Evolutionary conservation across 495 filamentous ascomycete species (phyloP).

Genomic region (Hypoxylon cercidicola): DNA sequence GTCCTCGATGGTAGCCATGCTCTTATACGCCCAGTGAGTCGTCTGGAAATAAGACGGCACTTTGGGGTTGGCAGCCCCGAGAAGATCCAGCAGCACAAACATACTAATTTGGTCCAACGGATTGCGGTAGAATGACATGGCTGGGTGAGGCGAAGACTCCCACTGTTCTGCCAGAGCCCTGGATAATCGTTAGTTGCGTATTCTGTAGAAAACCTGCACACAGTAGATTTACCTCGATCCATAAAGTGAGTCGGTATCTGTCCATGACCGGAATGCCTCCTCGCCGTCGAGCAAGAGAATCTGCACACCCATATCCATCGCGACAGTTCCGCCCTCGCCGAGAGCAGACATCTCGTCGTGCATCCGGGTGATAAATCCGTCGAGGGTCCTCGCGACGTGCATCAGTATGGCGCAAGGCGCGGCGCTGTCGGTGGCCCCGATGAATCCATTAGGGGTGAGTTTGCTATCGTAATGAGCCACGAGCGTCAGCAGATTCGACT

Average conservation of each 20-base stretch:
- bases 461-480: conserved; percentile 96
- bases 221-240: conserved; percentile 70
- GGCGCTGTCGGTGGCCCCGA: conserved; percentile 93
- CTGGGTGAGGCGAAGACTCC: conserved; percentile 72
- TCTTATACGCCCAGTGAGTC: conserved; percentile 93
- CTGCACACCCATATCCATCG: conserved; percentile 85
- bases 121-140: conserved; percentile 77
- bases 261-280: conserved; percentile 88
- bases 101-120: conserved; percentile 81
- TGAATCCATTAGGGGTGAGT: conserved; percentile 83
- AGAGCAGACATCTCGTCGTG: conserved; percentile 77
- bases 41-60: conserved; percentile 85
- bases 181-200: conserved; percentile 27
- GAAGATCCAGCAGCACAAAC: conserved; percentile 92
- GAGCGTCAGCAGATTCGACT: conserved; percentile 82
- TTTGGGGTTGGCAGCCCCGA: conserved; percentile 74
- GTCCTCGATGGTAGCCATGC: conserved; percentile 72
- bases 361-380: conserved; percentile 79
- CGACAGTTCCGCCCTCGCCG: conserved; percentile 63
- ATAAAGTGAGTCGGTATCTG: conserved; percentile 82
- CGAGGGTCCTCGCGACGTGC: conserved; percentile 83
- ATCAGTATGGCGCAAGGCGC: conserved; percentile 93
- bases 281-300: conserved; percentile 93
- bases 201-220: neutral
- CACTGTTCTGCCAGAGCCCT: conserved; percentile 78